Base-by-base conservation (phyloP, 1,284 basidiomycete species). In the Peniophora sp. region DNA sequence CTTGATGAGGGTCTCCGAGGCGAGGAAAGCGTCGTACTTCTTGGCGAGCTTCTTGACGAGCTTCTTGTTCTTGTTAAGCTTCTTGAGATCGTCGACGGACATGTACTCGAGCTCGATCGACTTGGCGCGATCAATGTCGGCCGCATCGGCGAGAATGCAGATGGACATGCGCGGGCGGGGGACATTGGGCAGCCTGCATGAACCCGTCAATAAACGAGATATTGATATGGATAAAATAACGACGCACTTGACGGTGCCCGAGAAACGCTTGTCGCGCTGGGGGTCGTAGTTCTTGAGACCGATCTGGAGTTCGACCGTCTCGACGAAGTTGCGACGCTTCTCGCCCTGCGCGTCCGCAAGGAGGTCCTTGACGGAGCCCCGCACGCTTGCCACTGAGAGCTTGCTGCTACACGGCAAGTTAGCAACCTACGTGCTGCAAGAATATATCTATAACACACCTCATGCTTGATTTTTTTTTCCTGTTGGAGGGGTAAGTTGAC, bases 21-120 rank as follows among this genome's bases (percentile, higher is more conserved):
- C 85, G 59, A 99, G 77, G 87, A 99, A 99, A 59, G 96, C 94
- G 65, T 99, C 96, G 78, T 98, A 96, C 74, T 98, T 98, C 81
- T 98, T 97, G 59, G 96, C 96, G 63, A 99, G 91, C 81, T 96
- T 99, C 85, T 99, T 99, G 68, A 99, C 96, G 59, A 99, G 92
- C 80, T 99, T 99, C 83, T 99, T 99, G 86, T 99, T 99, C 81
- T 97, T 97, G 88, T 97, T 97, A 62, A 97, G 83, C 76, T 99
- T 99, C 78, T 99, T 99, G 76, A 99, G 81, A 75, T 99, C 96
- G 66, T 99, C 96, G 63, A 98, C 97, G 60, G 93, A 96, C 95
- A 97, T 98, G 78, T 95, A 96, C 71, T 97, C 94, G 60, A 97
- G 85, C 62, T 93, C 89, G 61, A 97, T 96, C 71, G 94, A 89